Percentiles rank a stretch among this genome's conserved stretches.
Evolutionary conservation across 2,329 filamentous ascomycete species (phyloP).

Genomic region (Alternaria alternata): DNA sequence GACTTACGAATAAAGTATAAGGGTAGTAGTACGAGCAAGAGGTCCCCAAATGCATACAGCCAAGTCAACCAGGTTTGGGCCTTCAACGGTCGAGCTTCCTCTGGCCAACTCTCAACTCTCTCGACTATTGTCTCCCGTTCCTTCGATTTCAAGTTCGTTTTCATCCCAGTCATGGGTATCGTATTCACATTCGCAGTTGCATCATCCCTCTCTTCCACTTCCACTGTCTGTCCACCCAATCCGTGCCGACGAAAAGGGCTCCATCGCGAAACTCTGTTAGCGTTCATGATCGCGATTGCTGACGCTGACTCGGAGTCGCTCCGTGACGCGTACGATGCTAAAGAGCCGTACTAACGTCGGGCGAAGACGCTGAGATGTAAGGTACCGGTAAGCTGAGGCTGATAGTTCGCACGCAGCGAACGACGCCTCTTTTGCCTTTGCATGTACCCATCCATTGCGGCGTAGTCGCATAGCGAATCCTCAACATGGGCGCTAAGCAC

Average conservation of each 20-base stretch:
- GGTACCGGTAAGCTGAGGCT: conserved; percentile 16
- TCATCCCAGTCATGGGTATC: not conserved
- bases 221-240: not conserved
- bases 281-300: conserved; percentile 12
- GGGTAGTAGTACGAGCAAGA: no score
- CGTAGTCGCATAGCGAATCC: conserved; percentile 34
- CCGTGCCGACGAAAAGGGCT: conserved; percentile 22
- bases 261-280: conserved; percentile 20
- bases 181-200: conserved; percentile 15
- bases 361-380: conserved; percentile 1
- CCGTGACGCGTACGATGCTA: conserved; percentile 2
- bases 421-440: conserved; percentile 31
- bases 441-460: conserved; percentile 20
- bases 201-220: conserved; percentile 5
- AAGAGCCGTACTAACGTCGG: not conserved
- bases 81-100: conserved; percentile 26
- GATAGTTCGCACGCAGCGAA: conserved; percentile 36
- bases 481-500: conserved; percentile 14
- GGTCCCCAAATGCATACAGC: no score
- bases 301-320: conserved; percentile 7
- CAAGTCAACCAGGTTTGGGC: no score
- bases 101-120: conserved; percentile 41
- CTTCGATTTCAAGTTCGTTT: conserved; percentile 24
- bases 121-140: conserved; percentile 31
- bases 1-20: no score